Evolutionary conservation across 2,329 filamentous ascomycete genomes (phyloP), one percentile per base, ranked within the genome.

Genomic region (Metarhizium robertsii): DNA sequence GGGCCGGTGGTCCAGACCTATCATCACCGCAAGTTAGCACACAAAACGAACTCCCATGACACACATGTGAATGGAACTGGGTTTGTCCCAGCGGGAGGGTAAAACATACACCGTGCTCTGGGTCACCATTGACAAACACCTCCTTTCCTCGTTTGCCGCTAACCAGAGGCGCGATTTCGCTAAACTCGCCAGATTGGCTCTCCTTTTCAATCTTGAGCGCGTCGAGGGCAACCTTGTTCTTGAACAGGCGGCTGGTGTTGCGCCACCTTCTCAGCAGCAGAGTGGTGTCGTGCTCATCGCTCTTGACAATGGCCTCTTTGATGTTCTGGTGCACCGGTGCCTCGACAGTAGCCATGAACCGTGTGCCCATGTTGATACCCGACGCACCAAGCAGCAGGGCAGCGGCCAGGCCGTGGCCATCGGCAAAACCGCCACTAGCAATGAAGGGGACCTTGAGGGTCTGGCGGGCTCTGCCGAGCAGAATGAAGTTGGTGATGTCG

Each of bases 301-400:
- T 88, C 55, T 84, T 80, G 52, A 96, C 91, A 66, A 99, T 99
- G 62, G 88, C 80, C 71, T 95, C 80, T 80, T 99, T 99, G 76
- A 99, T 90, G 62, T 95, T 95, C 51, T 83, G 70, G 74, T 99
- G 94, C 60, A 99, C 88, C 1, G 94, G 94, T 16, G 92, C 86
- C 73, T 97, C 94, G 48, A 92, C 79, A 0, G 94, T 97, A 75
- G 88, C 92, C 89, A 99, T 95, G 77, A 97, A 99, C 46, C 94
- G 80, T 10, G 94, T 99, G 56, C 94, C 94, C 94, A 99, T 99
- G 75, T 99, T 99, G 74, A 97, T 86, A 60, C 94, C 94, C 69
- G 90, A 89, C 0, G 94, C 94, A 40, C 94, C 94, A 13, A 99
- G 80, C 45, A 87, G 86, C 63, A 99, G 77, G 7, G 94, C 94